Evolutionary conservation across 805 yeast species (phyloP).

Genomic region (Saccharomycopsis synnaedendra): DNA sequence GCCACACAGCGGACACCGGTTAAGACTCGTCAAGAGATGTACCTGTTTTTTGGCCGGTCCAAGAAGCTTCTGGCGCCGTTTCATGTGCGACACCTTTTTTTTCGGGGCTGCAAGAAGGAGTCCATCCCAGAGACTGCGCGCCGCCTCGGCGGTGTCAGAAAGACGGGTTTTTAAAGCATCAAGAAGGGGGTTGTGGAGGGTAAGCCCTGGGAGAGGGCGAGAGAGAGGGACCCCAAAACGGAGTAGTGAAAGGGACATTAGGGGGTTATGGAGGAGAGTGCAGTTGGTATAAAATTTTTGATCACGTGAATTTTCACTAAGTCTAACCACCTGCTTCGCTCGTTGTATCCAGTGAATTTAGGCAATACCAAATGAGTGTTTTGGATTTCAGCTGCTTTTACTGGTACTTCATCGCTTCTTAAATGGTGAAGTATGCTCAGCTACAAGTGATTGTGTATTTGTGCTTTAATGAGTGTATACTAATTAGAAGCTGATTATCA

Average conservation of each 20-base stretch:
- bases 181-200: background rate
- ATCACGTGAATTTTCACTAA: background rate
- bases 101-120: conserved; percentile 84
- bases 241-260: background rate
- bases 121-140: conserved; percentile 28
- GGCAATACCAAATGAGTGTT: too few relatives aligned
- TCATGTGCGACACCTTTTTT: conserved; percentile 80
- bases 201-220: background rate
- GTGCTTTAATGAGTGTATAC: too few relatives aligned
- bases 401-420: too few relatives aligned
- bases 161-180: background rate
- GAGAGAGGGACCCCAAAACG: background rate
- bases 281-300: background rate
- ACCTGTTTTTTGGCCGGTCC: conserved; percentile 78
- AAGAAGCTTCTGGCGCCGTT: conserved; percentile 72
- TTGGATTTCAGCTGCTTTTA: too few relatives aligned
- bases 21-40: conserved; percentile 62
- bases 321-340: background rate
- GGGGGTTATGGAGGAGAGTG: background rate
- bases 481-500: too few relatives aligned
- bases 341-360: too few relatives aligned
- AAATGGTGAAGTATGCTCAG: too few relatives aligned
- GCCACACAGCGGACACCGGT: conserved; percentile 94
- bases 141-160: background rate
- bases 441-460: too few relatives aligned